Conservation (phyloP, 768 basidiomycete species). For the Leucocoprinus birnbaumii region DNA sequence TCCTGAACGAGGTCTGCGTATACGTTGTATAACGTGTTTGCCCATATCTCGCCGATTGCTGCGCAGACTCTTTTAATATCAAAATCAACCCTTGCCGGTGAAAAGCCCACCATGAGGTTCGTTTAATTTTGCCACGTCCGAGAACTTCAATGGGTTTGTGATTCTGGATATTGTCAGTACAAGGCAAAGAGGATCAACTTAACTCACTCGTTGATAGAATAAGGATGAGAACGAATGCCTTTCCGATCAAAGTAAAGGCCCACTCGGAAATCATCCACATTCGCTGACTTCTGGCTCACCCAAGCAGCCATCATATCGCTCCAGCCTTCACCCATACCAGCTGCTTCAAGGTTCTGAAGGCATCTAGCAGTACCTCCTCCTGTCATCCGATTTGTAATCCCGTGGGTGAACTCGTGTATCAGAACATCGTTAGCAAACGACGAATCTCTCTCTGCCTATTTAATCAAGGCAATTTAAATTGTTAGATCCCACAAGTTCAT, state of each 20-base stretch:
- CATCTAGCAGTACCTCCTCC: constrained; percentile 59
- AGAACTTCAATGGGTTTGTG: constrained; percentile 43
- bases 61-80: too few species aligned
- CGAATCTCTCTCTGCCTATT: constrained; percentile 51
- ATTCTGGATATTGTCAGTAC: constrained; percentile 17
- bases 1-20: constrained; percentile 35
- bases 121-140: constrained; percentile 29
- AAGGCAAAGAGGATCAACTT: constrained; percentile 6
- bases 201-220: constrained; percentile 47
- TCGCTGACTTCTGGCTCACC: constrained; percentile 23
- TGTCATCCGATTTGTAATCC: constrained; percentile 45
- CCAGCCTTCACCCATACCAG: constrained; percentile 73
- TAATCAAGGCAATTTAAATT: too few species aligned
- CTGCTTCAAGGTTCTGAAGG: constrained; percentile 59
- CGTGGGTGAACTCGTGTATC: constrained; percentile 48
- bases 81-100: too few species aligned
- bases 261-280: not conserved
- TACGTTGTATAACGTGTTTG: constrained; percentile 42
- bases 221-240: constrained; percentile 55
- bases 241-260: constrained; percentile 43
- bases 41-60: constrained; percentile 59
- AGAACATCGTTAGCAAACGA: constrained; percentile 55
- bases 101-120: constrained; percentile 51
- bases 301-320: constrained; percentile 52
- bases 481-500: too few species aligned